These are phyloP conservation scores for Gymnopilus junonius DNA, from an alignment of 768 basidiomycete species.

Conservation along the genomic window DNA sequence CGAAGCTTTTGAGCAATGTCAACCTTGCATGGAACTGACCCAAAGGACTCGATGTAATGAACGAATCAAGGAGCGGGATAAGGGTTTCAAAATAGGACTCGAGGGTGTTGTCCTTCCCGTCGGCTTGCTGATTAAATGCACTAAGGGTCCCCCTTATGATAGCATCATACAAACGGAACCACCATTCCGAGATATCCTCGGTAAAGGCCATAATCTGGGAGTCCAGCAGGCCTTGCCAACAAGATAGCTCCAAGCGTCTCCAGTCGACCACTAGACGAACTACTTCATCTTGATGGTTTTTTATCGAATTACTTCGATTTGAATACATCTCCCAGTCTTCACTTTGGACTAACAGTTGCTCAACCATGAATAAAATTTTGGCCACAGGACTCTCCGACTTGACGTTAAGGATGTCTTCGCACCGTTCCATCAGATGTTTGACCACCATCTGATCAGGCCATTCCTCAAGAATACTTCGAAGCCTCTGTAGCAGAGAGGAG, in stretches of 20 bases:
- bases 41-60: slow-evolving; percentile 72
- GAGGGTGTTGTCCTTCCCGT: slow-evolving; percentile 36
- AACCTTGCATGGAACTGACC: slow-evolving; percentile 83
- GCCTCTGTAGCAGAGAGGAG: slow-evolving; percentile 49
- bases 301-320: slow-evolving; percentile 87
- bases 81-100: slow-evolving; percentile 64
- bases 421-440: slow-evolving; percentile 79
- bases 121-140: slow-evolving; percentile 43
- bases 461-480: slow-evolving; percentile 64
- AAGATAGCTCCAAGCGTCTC: slow-evolving; percentile 87
- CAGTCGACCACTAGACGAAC: slow-evolving; percentile 82
- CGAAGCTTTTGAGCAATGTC: slow-evolving; percentile 70
- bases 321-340: slow-evolving; percentile 98
- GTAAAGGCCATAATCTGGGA: slow-evolving; percentile 66
- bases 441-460: slow-evolving; percentile 99
- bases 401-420: slow-evolving; percentile 64
- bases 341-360: slow-evolving; percentile 83
- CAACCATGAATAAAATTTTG: slow-evolving; percentile 79
- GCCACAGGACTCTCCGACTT: slow-evolving; percentile 76
- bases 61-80: slow-evolving; percentile 81
- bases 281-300: slow-evolving; percentile 63
- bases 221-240: slow-evolving; percentile 83
- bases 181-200: slow-evolving; percentile 63
- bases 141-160: slow-evolving; percentile 65
- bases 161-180: slow-evolving; percentile 89